Conservation (phyloP, 2,329 filamentous ascomycete species). For the Lachnellula hyalina region DNA sequence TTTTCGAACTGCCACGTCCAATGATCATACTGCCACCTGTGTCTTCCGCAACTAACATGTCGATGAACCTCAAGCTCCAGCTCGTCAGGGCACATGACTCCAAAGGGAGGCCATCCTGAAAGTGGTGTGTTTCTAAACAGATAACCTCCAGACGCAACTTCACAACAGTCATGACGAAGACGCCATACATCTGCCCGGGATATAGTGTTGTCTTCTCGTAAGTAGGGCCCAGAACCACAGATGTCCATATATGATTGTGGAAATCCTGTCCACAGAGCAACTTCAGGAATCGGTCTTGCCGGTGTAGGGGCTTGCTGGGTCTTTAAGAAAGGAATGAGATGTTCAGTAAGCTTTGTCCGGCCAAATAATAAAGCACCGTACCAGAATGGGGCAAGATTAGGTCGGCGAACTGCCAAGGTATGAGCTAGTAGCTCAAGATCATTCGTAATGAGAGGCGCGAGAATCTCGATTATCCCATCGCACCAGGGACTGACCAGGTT, state of each 20-base stretch:
- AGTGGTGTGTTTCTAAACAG: neutral
- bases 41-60: neutral
- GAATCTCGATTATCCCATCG: neutral
- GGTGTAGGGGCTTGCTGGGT: neutral
- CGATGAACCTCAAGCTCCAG: neutral
- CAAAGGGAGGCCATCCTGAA: neutral
- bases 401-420: neutral
- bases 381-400: neutral
- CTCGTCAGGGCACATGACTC: neutral
- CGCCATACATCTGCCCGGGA: constrained; percentile 1
- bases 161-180: constrained; percentile 1
- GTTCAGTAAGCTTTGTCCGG: neutral
- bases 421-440: neutral
- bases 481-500: neutral
- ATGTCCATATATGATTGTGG: constrained; percentile 1
- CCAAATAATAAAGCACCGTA: neutral
- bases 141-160: neutral
- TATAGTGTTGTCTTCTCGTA: neutral
- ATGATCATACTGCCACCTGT: neutral
- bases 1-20: too few relatives aligned
- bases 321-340: neutral
- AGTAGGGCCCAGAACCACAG: neutral
- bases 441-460: neutral
- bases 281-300: neutral
- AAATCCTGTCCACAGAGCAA: neutral